Evolutionary conservation across 2,329 filamentous ascomycete genomes (phyloP).

Genomic region (Fusarium penzigii): DNA sequence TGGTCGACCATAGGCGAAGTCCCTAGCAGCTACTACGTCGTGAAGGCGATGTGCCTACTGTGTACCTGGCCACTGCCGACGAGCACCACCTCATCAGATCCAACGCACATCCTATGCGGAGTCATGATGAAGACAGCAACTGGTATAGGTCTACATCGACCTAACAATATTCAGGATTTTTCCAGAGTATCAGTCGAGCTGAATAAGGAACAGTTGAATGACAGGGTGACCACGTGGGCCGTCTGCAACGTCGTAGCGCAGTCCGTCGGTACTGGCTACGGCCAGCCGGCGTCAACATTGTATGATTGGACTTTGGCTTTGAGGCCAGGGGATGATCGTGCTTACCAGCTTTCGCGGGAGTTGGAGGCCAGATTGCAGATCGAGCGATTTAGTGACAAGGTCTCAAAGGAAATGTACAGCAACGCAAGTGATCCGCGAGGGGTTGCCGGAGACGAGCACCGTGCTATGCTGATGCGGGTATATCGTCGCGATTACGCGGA

Average conservation of each 20-base stretch:
- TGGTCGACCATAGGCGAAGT: slow-evolving; percentile 79
- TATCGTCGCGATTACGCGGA: slow-evolving; percentile 67
- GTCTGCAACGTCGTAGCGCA: slow-evolving; percentile 85
- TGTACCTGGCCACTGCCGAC: slow-evolving; percentile 83
- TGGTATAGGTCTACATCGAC: slow-evolving; percentile 78
- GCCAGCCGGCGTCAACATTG: slow-evolving; percentile 75
- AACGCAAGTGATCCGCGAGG: slow-evolving; percentile 73
- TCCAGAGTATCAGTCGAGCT: slow-evolving; percentile 73
- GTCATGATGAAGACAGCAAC: slow-evolving; percentile 88
- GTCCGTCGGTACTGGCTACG: slow-evolving; percentile 79
- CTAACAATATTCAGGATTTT: slow-evolving; percentile 82
- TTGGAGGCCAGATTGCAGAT: slow-evolving; percentile 70
- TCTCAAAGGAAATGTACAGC: slow-evolving; percentile 78
- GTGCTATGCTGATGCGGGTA: slow-evolving; percentile 66
- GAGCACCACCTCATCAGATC: slow-evolving; percentile 78
- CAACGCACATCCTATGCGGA: slow-evolving; percentile 78
- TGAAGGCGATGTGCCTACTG: slow-evolving; percentile 77
- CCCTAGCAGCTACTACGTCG: slow-evolving; percentile 76
- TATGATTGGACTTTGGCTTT: slow-evolving; percentile 74
- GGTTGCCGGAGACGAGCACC: slow-evolving; percentile 66
- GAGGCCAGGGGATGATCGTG: slow-evolving; percentile 59
- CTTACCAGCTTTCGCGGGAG: slow-evolving; percentile 60
- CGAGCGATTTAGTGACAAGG: slow-evolving; percentile 74
- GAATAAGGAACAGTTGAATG: slow-evolving; percentile 76
- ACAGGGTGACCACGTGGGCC: slow-evolving; percentile 79